Percentiles rank a stretch among this genome's conserved stretches.
Conservation (phyloP, 2,329 filamentous ascomycete genomes). For the Colletotrichum australisinense region DNA sequence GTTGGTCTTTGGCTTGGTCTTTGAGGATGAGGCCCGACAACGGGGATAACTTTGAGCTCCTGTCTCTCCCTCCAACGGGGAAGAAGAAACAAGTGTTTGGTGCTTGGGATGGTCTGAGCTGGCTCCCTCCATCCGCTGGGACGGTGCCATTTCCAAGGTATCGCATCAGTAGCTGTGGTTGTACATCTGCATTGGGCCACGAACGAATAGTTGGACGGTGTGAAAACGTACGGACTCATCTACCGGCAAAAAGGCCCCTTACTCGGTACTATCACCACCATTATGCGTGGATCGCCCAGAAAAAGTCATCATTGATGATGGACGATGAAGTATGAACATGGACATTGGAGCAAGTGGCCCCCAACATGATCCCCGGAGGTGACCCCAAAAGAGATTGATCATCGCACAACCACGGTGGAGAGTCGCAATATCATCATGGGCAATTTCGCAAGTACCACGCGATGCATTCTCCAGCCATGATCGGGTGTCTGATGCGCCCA, state of each 20-base stretch:
- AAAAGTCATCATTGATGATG: neutral
- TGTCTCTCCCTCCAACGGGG: neutral
- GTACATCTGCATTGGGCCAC: neutral
- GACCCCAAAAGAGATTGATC: constrained; percentile 28
- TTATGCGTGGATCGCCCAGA: neutral
- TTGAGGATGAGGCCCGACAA: neutral
- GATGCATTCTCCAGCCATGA: constrained; percentile 1
- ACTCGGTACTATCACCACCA: neutral
- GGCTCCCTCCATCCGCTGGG: neutral
- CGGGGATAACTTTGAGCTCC: neutral
- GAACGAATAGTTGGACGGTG: neutral
- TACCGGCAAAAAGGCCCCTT: neutral
- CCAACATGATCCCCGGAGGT: constrained; percentile 5
- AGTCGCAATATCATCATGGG: neutral
- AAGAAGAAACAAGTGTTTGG: constrained; percentile 7
- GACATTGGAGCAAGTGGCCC: neutral
- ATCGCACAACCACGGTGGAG: constrained; percentile 8
- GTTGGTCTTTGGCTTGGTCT: neutral
- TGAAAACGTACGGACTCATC: neutral
- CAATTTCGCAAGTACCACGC: constrained; percentile 12
- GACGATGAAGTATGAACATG: neutral
- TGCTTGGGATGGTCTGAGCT: neutral
- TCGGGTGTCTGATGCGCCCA: neutral
- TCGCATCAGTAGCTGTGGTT: neutral
- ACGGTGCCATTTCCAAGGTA: neutral